Evolutionary conservation across 345 rosid species (phyloP), one percentile per base, ranked within the genome.

Genomic region (Ceriops zippeliana): DNA sequence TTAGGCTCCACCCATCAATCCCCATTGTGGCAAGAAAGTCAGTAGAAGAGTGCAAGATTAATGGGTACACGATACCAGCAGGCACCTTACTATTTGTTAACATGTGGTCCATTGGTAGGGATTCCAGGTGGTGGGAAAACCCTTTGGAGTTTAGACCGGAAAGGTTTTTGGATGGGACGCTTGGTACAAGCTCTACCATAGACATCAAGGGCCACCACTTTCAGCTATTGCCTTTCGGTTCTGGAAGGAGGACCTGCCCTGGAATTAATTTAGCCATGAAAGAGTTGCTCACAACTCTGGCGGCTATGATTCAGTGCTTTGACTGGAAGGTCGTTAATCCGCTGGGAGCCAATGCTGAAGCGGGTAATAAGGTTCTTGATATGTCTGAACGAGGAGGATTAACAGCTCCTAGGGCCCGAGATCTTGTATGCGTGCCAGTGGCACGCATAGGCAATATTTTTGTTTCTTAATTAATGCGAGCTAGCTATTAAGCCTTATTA

Each of bases 1-100:
- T 83, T 49, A 74, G 87, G 8, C 74, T 83, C 52, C 87, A 83
- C 73, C 87, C 83, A 0, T 76, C 84, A 0, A 53, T 83, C n/a
- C 86, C 86, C 3, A 65, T 80, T 75, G 10, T 83, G 16, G 15
- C 63, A 0, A 75, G 86, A 8, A 78, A 59, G 47, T 65, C 82
- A 4, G 22, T 60, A 1, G 26, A 73, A 22, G 75, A 73, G 10
- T 73, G 77, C 59, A 31, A 49, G 15, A 35, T 83, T 16, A 59
- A 56, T 0, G 78, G 77, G 5, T 76, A 79, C 79, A 54, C 19
- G 15, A 76, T 82, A 47, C 81, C 85, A 2, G 37, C 42, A 17
- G 38, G 62, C 15, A 32, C 70, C 20, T 7, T 79, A 65, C 35
- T 82, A 11, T 79, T 79, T 34, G 74, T 82, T 3, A 82, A 82